Base-by-base conservation (phyloP, 306 rosid species). In the Vigna nakashimae region DNA sequence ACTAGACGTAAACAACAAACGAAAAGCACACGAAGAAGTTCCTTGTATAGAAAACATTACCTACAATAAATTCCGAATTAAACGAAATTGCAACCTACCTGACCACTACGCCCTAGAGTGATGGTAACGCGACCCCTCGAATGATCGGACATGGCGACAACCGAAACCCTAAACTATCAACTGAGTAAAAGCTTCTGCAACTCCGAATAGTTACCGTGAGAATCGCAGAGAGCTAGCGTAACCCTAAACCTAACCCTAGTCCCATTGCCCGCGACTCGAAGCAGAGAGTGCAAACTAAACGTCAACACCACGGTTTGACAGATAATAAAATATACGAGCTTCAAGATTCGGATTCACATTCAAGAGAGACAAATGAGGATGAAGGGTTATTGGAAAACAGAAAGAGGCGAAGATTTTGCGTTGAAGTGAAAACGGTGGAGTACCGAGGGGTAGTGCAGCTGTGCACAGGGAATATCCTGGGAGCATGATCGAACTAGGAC, bases 31-130 rank as follows among this genome's bases (percentile, higher is more conserved):
- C 4, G 34, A 3, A 56, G 7, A 74, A 82, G 71, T 52, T 77
- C 40, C 6, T 52, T 69, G 32, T 15, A 69, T 24, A 50, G n/a
- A 57, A 12, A 49, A 32, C 13, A 59, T 12, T 62, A 62, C 16
- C 43, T 52, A 18, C 1, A 75, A 58, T 45, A 48, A 2, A 5
- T 43, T 59, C 38, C 12, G 68, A 81, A 72, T 36, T 5, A 26
- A 2, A 71, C 45, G 26, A 59, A 40, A 60, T 68, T 26, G 73
- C 24, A 55, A 43, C 16, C 14, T 79, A 96, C 99, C 93, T 91
- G 97, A 30, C 96, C 97, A 72, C 92, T 82, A 16, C 96, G 94
- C 70, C 97, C 99, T 51, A 96, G 91, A 46, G 97, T 92, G 56
- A 96, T 93, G 79, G 98, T 92, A 78, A 95, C 94, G 72, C 92